A percentile compares a stretch with the other conserved stretches of the same genome.
Evolutionary conservation across 306 rosid species (phyloP).

Genomic region (Vigna angularis): DNA sequence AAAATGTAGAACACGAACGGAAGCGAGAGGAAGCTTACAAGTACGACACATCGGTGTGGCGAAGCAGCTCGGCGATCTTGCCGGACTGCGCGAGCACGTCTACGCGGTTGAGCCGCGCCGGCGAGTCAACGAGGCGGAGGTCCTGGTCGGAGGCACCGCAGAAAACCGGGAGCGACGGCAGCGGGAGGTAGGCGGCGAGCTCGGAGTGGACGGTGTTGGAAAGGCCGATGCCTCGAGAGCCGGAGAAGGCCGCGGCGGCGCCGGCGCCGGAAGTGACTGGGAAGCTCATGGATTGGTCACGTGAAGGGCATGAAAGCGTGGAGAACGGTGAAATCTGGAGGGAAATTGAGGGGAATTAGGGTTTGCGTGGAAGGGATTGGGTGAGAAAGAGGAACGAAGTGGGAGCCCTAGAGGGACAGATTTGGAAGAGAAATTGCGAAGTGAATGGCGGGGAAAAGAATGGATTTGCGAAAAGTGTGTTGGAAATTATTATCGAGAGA

Average conservation of each 20-base stretch:
- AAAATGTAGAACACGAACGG: constrained; percentile 27
- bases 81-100: constrained; percentile 71
- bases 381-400: neutral
- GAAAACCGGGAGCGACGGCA: constrained; percentile 93
- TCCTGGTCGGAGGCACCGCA: constrained; percentile 81
- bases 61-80: constrained; percentile 89
- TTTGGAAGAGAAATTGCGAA: constrained; percentile 59
- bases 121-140: constrained; percentile 69
- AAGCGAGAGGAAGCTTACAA: constrained; percentile 59
- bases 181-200: constrained; percentile 86
- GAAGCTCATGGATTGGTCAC: constrained; percentile 69
- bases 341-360: constrained; percentile 53
- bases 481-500: constrained; percentile 44
- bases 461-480: constrained; percentile 45
- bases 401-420: constrained; percentile 64
- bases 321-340: constrained; percentile 47
- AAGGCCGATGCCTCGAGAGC: constrained; percentile 71
- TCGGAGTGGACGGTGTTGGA: constrained; percentile 88
- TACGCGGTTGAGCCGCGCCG: constrained; percentile 54
- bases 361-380: constrained; percentile 30
- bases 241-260: constrained; percentile 31
- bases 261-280: constrained; percentile 46
- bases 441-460: constrained; percentile 94
- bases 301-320: constrained; percentile 47
- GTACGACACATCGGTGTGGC: constrained; percentile 84